Base-by-base conservation (phyloP, 179 eudicot species). In the Carnegiea gigantea region DNA sequence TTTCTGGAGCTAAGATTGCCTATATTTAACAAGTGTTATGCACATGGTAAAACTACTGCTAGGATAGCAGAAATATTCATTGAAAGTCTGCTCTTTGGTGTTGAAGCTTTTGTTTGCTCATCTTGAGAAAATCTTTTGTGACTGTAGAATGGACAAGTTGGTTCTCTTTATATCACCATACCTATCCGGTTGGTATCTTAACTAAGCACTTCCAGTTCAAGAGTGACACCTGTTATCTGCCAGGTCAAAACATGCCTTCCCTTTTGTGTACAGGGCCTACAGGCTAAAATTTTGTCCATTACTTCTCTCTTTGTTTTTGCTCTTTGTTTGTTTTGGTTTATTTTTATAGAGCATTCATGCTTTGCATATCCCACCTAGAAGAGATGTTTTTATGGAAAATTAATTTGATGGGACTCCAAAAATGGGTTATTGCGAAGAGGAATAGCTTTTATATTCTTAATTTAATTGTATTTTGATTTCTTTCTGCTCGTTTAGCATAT, bases 171-270 rank as follows among this genome's bases (percentile, higher is more conserved):
- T 59, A 64, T 70, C 44, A 36, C 23, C 20, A 1, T 40, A 26
- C 76, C 51, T 81, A 62, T 84, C 79, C 43, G 38, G 64, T 65
- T 78, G 79, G 57, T 73, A 84, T 84, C 79, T 30, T 21, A 36
- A 9, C 1, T 20, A 78, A 65, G 51, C 73, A 79, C 18, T 30
- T 51, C 65, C 26, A 40, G 57, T 59, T 68, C 70, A 51, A 59
- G 46, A 44, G 43, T 77, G 26, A 73, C 36, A 60, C 83, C 75
- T 81, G 70, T 28, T 23, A 23, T 59, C 6, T 73, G 73, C 73
- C 76, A 38, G 15, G 77, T 70, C 46, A 51, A 53, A 26, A 54
- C 57, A 14, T 78, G 80, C 71, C 80, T 30, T 38, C 12, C 54
- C 53, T 33, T 75, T 68, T 24, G 59, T 21, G 28, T 73, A 62